These are phyloP conservation scores for Aspergillus carbonarius DNA, from an alignment of 2,329 filamentous ascomycete genomes.

Conservation along the genomic window DNA sequence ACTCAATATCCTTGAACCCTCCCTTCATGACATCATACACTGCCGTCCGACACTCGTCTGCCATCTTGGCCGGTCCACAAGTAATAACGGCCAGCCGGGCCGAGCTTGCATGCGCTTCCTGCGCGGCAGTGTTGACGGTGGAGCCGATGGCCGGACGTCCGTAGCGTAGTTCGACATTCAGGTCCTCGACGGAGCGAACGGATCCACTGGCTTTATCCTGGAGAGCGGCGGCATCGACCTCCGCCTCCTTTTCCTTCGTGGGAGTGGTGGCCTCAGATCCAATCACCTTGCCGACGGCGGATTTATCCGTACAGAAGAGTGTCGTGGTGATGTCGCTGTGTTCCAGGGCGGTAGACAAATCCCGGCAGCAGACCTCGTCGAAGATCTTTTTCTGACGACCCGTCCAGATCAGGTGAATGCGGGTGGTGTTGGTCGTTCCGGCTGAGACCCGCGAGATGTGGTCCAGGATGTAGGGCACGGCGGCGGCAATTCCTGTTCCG, in stretches of 20 bases:
- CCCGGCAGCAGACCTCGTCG: constrained; percentile 7
- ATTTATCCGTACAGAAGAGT: constrained; percentile 1
- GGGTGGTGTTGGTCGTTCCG: constrained; percentile 4
- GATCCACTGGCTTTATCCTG: neutral
- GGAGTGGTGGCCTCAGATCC: neutral
- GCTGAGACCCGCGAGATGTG: constrained; percentile 15
- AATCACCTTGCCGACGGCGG: neutral
- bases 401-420: constrained; percentile 20
- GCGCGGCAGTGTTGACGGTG: neutral
- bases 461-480: constrained; percentile 27
- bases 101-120: constrained; percentile 2
- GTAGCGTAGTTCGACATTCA: neutral
- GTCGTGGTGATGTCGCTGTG: neutral
- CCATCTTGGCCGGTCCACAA: constrained; percentile 42
- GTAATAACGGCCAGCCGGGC: constrained; percentile 38
- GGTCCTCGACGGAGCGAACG: neutral
- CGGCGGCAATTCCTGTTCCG: constrained; percentile 39
- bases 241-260: neutral
- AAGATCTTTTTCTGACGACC: constrained; percentile 23
- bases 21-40: constrained; percentile 34
- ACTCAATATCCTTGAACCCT: constrained; percentile 35
- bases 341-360: neutral
- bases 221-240: neutral
- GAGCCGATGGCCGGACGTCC: constrained; percentile 8
- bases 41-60: constrained; percentile 41